A percentile compares a stretch with the other conserved stretches of the same genome.
These are phyloP conservation scores for Artomyces pyxidatus DNA, from an alignment of 768 basidiomycete species.

Conservation along the genomic window DNA sequence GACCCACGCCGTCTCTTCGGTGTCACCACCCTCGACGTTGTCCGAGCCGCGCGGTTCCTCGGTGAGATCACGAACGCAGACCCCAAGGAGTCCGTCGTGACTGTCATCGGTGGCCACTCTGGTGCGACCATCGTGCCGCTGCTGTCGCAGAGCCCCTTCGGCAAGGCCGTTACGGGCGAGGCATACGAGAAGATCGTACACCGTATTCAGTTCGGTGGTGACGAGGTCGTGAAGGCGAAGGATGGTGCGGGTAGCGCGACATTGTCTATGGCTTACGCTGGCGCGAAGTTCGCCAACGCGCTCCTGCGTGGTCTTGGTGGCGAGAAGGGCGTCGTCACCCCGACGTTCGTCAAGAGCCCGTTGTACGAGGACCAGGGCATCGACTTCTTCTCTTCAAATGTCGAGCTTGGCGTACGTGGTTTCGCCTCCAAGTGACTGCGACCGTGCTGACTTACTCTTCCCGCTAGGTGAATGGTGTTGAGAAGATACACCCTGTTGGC, in stretches of 20 bases:
- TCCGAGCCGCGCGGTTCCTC: constrained; percentile 90
- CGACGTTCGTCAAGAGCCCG: constrained; percentile 85
- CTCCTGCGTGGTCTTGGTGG: constrained; percentile 57
- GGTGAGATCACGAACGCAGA: constrained; percentile 55
- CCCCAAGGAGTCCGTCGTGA: constrained; percentile 61
- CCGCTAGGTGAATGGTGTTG: constrained; percentile 73
- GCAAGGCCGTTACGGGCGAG: constrained; percentile 69
- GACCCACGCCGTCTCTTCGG: constrained; percentile 88
- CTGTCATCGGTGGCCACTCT: constrained; percentile 93
- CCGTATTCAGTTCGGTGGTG: constrained; percentile 96
- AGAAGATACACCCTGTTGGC: constrained; percentile 86
- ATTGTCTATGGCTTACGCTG: constrained; percentile 73
- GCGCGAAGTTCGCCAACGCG: constrained; percentile 58
- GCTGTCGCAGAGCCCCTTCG: constrained; percentile 71
- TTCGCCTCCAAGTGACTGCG: constrained; percentile 1
- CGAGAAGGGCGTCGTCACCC: constrained; percentile 63
- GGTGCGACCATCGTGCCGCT: constrained; percentile 97
- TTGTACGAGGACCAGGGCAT: constrained; percentile 81
- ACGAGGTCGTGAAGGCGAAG: constrained; percentile 98
- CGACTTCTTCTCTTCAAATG: constrained; percentile 89
- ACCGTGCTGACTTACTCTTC: constrained; percentile 9
- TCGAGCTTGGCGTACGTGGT: constrained; percentile 83
- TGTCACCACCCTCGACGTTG: constrained; percentile 97
- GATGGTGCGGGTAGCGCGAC: constrained; percentile 76
- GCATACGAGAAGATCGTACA: constrained; percentile 71